A percentile compares a stretch with the other conserved stretches of the same genome.
Evolutionary conservation across 1,284 basidiomycete genomes (phyloP).

Genomic region (Fistulinella cinereoalba): DNA sequence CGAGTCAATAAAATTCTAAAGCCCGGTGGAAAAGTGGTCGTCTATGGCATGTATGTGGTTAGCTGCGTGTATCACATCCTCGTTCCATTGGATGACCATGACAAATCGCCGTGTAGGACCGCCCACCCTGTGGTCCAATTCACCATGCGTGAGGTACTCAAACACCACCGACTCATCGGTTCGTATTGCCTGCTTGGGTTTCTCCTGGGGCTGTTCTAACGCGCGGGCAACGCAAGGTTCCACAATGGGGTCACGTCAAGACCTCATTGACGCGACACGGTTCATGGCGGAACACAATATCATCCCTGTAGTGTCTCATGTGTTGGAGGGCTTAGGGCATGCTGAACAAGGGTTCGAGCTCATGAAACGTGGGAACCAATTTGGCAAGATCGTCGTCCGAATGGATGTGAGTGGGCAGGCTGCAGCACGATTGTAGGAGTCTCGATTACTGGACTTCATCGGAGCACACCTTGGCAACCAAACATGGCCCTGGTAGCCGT

Average conservation of each 20-base stretch:
- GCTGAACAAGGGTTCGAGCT: conserved; percentile 72
- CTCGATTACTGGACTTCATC: not conserved
- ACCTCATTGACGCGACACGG: conserved; percentile 68
- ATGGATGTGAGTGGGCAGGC: conserved; percentile 29
- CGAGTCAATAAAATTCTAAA: conserved; percentile 60
- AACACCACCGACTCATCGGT: conserved; percentile 76
- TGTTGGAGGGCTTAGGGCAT: conserved; percentile 66
- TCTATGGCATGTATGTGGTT: conserved; percentile 70
- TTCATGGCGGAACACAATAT: conserved; percentile 71
- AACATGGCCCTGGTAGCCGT: not conserved
- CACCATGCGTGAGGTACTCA: conserved; percentile 80
- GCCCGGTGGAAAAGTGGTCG: conserved; percentile 69
- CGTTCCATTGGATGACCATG: conserved; percentile 11
- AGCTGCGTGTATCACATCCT: not conserved
- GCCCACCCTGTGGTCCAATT: conserved; percentile 60
- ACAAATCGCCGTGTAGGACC: conserved; percentile 50
- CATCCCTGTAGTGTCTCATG: conserved; percentile 70
- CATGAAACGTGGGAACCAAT: conserved; percentile 60
- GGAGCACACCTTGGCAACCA: not conserved
- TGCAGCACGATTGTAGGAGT: conserved; percentile 26
- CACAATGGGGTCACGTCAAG: conserved; percentile 82
- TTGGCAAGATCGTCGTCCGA: conserved; percentile 72
- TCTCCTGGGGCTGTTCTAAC: conserved; percentile 8
- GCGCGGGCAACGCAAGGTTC: conserved; percentile 48
- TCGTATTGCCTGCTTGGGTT: conserved; percentile 17